Conservation (phyloP, 768 basidiomycete species). For the Suillus tomentosus region DNA sequence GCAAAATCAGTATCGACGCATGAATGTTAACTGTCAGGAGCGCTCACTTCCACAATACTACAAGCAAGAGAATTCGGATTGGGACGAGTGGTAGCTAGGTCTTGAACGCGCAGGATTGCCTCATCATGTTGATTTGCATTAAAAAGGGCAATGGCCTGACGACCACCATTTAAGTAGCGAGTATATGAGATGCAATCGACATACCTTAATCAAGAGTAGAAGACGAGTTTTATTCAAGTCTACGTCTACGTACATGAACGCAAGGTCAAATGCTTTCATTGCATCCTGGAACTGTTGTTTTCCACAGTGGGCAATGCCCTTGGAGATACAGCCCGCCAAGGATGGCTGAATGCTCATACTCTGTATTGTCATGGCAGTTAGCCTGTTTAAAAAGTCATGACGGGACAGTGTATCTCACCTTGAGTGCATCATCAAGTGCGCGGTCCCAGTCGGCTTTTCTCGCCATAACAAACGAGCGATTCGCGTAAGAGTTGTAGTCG, state of each 20-base stretch:
- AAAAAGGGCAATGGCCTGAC: background rate
- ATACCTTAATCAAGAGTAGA: slow-evolving; percentile 2
- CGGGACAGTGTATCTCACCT: background rate
- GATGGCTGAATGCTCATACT: background rate
- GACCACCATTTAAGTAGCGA: background rate
- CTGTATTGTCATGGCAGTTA: background rate
- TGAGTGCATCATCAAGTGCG: background rate
- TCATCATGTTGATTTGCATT: background rate
- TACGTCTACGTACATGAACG: background rate
- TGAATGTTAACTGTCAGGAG: background rate
- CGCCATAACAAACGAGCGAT: background rate
- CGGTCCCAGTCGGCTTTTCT: background rate
- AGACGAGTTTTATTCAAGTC: background rate
- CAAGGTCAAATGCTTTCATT: slow-evolving; percentile 2
- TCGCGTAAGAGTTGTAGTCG: background rate
- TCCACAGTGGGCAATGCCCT: background rate
- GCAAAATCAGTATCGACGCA: background rate
- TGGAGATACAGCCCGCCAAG: background rate
- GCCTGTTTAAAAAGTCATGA: background rate
- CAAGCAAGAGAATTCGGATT: background rate
- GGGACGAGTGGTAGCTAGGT: background rate
- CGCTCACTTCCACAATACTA: background rate
- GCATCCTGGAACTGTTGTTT: background rate
- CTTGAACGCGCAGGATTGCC: background rate
- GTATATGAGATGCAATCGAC: background rate